These are phyloP conservation scores for Takashimella tepidaria DNA, from an alignment of 1,284 basidiomycete species.

Conservation along the genomic window DNA sequence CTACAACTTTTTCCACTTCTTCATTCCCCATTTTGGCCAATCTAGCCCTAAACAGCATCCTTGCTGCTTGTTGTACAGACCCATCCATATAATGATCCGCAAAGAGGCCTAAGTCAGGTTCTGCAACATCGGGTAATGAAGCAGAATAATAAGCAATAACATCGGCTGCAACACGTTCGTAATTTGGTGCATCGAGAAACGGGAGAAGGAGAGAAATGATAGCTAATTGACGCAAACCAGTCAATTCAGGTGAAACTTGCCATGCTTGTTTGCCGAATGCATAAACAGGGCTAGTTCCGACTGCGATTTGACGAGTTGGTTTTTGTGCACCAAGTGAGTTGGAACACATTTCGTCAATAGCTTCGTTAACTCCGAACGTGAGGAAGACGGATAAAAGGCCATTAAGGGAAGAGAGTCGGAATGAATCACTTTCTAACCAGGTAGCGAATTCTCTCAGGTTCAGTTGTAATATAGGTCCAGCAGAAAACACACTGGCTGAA, in stretches of 20 bases:
- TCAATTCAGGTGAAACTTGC: constrained; percentile 61
- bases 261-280: constrained; percentile 47
- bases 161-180: constrained; percentile 60
- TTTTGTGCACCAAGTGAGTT: constrained; percentile 34
- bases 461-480: constrained; percentile 15
- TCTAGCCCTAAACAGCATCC: constrained; percentile 68
- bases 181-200: constrained; percentile 66
- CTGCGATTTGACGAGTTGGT: constrained; percentile 46
- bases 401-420: constrained; percentile 21
- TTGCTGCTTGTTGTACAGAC: constrained; percentile 65
- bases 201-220: constrained; percentile 64
- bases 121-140: constrained; percentile 58
- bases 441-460: constrained; percentile 23
- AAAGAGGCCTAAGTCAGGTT: constrained; percentile 66
- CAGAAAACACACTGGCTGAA: constrained; percentile 9
- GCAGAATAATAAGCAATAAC: constrained; percentile 72
- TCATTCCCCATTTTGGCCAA: constrained; percentile 62
- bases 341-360: constrained; percentile 63
- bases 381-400: constrained; percentile 48
- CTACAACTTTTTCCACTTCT: constrained; percentile 58
- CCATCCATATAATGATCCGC: constrained; percentile 69
- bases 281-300: constrained; percentile 45
- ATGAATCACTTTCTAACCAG: constrained; percentile 18
- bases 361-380: constrained; percentile 52
- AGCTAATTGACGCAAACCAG: constrained; percentile 63